Evolutionary conservation across 768 basidiomycete genomes (phyloP).

Genomic region (Phlebiopsis flavidoalba): DNA sequence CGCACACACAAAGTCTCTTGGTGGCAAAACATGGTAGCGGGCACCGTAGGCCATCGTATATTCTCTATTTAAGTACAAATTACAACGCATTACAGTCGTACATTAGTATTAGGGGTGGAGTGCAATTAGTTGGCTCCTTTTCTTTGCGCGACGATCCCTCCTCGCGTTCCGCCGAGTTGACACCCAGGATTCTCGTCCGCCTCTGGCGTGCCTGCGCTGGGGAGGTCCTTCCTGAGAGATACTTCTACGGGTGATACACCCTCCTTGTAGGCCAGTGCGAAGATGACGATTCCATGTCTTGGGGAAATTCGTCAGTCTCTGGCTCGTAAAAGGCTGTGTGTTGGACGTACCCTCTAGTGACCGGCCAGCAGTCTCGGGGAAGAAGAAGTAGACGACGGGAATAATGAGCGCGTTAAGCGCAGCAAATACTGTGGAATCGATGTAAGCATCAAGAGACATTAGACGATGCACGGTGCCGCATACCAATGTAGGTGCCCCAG

Average conservation of each 20-base stretch:
- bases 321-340: background rate
- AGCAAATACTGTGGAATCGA: slow-evolving; percentile 39
- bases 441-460: background rate
- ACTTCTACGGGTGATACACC: slow-evolving; percentile 30
- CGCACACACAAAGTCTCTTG: too few relatives aligned
- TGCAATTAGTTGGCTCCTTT: background rate
- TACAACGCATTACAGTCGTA: background rate
- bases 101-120: background rate
- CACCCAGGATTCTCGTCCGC: slow-evolving; percentile 31
- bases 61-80: background rate
- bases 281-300: slow-evolving; percentile 32
- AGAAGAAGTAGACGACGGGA: slow-evolving; percentile 54
- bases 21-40: too few relatives aligned
- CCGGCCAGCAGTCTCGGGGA: slow-evolving; percentile 56
- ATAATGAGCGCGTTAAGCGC: slow-evolving; percentile 51
- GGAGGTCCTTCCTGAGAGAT: slow-evolving; percentile 28
- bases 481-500: slow-evolving; percentile 57
- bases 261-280: slow-evolving; percentile 29
- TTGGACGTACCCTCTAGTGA: slow-evolving; percentile 44
- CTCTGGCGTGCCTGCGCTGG: slow-evolving; percentile 28
- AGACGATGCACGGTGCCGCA: background rate
- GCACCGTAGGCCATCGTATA: too few relatives aligned
- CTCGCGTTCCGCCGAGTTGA: slow-evolving; percentile 1
- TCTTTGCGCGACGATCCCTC: background rate
- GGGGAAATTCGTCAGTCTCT: background rate